A percentile compares a stretch with the other conserved stretches of the same genome.
Evolutionary conservation across 2,329 filamentous ascomycete genomes (phyloP).

Genomic region (Exophiala aquamarina): DNA sequence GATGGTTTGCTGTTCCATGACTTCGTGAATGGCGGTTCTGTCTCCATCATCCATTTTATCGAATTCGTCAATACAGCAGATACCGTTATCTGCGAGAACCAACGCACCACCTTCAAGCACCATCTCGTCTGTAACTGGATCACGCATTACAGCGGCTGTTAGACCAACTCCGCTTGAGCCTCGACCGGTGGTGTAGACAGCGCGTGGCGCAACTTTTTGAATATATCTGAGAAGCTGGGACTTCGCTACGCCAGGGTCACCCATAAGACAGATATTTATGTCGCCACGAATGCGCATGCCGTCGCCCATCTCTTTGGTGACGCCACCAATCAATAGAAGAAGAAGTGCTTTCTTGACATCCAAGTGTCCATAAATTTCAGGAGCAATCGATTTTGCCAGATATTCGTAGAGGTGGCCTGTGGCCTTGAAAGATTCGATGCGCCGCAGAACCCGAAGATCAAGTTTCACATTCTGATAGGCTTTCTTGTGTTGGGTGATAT

Average conservation of each 20-base stretch:
- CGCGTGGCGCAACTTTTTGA: conserved; percentile 92
- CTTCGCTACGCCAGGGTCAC: conserved; percentile 98
- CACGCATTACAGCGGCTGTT: conserved; percentile 77
- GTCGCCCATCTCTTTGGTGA: conserved; percentile 94
- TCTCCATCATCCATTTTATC: conserved; percentile 83
- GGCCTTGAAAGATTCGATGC: conserved; percentile 81
- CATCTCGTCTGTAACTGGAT: conserved; percentile 76
- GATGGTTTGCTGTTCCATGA: conserved; percentile 86
- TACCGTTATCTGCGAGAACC: conserved; percentile 76
- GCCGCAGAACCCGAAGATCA: conserved; percentile 73
- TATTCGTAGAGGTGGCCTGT: conserved; percentile 95
- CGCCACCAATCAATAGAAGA: conserved; percentile 92
- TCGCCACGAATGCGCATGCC: conserved; percentile 99
- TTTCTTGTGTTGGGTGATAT: conserved; percentile 95
- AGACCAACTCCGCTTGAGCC: conserved; percentile 79
- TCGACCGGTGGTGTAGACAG: conserved; percentile 80
- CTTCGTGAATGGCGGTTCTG: conserved; percentile 79
- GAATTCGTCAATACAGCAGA: conserved; percentile 83
- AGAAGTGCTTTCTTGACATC: conserved; percentile 98
- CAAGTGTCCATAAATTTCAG: conserved; percentile 93
- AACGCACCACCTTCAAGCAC: conserved; percentile 78
- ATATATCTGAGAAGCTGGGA: conserved; percentile 98
- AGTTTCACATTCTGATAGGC: conserved; percentile 91
- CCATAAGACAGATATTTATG: conserved; percentile 98
- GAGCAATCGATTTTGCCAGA: conserved; percentile 91